Percentiles rank a stretch among this genome's conserved stretches.
phyloP scores from a whole-genome alignment of 345 rosid genomes.

The Linum trigynum region DNA sequence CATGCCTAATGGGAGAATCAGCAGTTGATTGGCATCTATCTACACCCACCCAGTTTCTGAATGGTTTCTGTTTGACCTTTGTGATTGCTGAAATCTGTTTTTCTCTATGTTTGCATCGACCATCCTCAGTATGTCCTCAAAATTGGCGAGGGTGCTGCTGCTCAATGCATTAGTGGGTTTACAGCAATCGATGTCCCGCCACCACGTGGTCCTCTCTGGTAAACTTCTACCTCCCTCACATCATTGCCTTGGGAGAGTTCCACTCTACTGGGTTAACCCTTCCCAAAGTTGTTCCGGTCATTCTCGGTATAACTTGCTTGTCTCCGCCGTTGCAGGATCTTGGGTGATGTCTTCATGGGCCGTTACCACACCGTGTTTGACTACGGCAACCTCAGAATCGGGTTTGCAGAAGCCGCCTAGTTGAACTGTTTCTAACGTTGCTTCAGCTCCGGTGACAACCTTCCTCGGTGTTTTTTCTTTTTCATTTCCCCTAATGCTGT shows the following conservation, averaged over 20 bases:
- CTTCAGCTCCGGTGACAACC: too few relatives aligned
- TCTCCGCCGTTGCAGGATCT: constrained; percentile 42
- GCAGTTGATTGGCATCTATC: too few relatives aligned
- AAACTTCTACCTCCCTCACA: constrained; percentile 1
- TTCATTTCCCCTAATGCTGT: too few relatives aligned
- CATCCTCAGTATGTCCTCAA: constrained; percentile 64
- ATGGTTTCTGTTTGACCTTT: constrained; percentile 1
- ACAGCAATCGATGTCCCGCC: constrained; percentile 72
- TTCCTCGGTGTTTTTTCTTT: too few relatives aligned
- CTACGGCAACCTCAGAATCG: constrained; percentile 65
- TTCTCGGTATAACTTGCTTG: too few relatives aligned
- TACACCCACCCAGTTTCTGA: too few relatives aligned
- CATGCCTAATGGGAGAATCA: too few relatives aligned
- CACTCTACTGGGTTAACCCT: too few relatives aligned
- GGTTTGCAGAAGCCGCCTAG: constrained; percentile 76
- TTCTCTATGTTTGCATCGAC: too few relatives aligned
- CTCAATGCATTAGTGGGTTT: constrained; percentile 93
- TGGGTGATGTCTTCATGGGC: constrained; percentile 82
- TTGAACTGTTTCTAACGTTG: neutral
- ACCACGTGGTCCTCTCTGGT: constrained; percentile 96
- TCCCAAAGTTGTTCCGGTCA: too few relatives aligned
- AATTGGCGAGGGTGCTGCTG: constrained; percentile 60
- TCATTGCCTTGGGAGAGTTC: too few relatives aligned
- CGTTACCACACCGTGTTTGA: constrained; percentile 73
- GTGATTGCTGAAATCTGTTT: neutral